These are phyloP conservation scores for Xylogone sp. DNA, from an alignment of 2,329 filamentous ascomycete genomes.

Conservation along the genomic window DNA sequence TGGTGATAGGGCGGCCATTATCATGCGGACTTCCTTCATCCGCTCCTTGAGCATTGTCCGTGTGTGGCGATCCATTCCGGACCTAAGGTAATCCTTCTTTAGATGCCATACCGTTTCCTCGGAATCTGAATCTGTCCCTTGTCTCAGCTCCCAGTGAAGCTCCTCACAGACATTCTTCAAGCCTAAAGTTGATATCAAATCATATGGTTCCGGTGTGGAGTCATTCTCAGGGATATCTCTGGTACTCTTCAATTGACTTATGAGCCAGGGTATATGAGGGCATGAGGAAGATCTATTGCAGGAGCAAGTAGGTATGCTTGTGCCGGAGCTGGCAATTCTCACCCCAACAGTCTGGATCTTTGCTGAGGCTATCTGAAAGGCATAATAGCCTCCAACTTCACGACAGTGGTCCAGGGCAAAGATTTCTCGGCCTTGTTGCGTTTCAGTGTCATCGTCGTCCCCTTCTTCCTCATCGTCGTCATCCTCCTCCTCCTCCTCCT, in stretches of 20 bases:
- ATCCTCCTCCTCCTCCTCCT: constrained; percentile 6
- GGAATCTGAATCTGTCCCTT: constrained; percentile 13
- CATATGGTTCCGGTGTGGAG: constrained; percentile 11
- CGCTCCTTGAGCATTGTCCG: constrained; percentile 13
- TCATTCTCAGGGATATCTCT: neutral
- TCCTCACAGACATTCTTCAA: constrained; percentile 21
- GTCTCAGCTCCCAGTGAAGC: constrained; percentile 22
- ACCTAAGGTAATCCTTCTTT: constrained; percentile 13
- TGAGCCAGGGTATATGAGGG: constrained; percentile 20
- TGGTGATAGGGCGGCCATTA: constrained; percentile 23
- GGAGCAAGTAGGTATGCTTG: constrained; percentile 14
- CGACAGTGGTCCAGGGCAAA: constrained; percentile 23
- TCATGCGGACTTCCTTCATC: constrained; percentile 18
- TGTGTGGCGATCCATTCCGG: constrained; percentile 9
- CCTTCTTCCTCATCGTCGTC: constrained; percentile 7
- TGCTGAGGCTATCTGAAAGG: constrained; percentile 25
- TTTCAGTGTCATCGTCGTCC: constrained; percentile 6
- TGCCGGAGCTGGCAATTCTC: constrained; percentile 15
- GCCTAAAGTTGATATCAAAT: constrained; percentile 17
- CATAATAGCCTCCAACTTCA: constrained; percentile 16
- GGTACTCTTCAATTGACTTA: constrained; percentile 14
- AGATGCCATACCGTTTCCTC: constrained; percentile 21
- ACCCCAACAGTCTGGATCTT: constrained; percentile 19
- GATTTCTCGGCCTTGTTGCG: constrained; percentile 1
- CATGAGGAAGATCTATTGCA: constrained; percentile 16